These are phyloP conservation scores for Scedosporium aurantiacum DNA, from an alignment of 2,329 filamentous ascomycete genomes.

Conservation along the genomic window DNA sequence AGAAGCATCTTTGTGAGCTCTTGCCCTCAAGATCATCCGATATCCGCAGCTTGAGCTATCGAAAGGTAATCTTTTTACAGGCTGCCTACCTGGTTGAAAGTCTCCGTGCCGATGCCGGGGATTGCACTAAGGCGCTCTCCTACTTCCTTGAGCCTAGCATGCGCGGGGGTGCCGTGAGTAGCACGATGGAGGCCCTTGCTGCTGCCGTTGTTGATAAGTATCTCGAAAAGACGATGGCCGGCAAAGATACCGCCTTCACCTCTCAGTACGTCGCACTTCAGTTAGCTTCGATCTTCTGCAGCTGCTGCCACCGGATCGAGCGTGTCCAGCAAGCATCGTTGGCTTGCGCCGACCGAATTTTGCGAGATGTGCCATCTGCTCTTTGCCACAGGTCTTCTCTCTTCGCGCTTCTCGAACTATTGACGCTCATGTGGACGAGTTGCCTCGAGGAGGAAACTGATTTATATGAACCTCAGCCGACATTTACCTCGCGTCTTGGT, in stretches of 20 bases:
- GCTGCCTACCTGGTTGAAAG: conserved; percentile 83
- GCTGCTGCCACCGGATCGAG: conserved; percentile 87
- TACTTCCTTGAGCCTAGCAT: conserved; percentile 94
- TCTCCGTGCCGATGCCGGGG: conserved; percentile 72
- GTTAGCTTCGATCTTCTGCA: conserved; percentile 72
- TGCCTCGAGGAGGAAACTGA: conserved; percentile 92
- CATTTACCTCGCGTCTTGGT: conserved; percentile 65
- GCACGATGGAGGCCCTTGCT: conserved; percentile 53
- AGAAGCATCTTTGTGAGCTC: conserved; percentile 61
- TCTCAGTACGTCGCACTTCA: conserved; percentile 84
- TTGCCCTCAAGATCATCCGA: conserved; percentile 68
- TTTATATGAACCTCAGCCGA: conserved; percentile 77
- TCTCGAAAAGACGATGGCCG: conserved; percentile 61
- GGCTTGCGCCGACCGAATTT: conserved; percentile 72
- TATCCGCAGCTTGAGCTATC: conserved; percentile 73
- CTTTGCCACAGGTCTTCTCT: conserved; percentile 83
- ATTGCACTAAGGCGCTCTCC: conserved; percentile 78
- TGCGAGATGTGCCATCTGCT: conserved; percentile 74
- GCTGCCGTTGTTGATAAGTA: conserved; percentile 69
- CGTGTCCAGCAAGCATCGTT: conserved; percentile 83
- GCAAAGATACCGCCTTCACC: conserved; percentile 67
- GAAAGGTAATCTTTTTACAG: conserved; percentile 85
- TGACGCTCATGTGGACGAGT: conserved; percentile 90
- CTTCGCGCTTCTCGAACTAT: conserved; percentile 82
- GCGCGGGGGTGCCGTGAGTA: conserved; percentile 51